phyloP scores from a whole-genome alignment of 805 yeast species.

The Starmera quercuum region DNA sequence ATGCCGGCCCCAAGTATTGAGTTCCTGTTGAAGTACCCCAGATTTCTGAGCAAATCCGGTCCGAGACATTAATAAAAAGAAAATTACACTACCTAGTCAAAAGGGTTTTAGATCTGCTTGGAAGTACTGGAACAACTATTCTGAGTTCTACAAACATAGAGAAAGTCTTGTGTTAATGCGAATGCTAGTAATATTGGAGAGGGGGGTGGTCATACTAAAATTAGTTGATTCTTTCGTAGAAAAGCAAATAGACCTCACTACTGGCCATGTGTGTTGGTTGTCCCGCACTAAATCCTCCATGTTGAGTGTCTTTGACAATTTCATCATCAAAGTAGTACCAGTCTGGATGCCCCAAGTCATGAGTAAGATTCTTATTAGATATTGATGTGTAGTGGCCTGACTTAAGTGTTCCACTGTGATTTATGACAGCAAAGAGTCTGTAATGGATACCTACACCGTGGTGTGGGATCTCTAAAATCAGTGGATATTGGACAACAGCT shows the following conservation, averaged over 20 bases:
- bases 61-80: too few relatives aligned
- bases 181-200: too few relatives aligned
- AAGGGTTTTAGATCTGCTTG: too few relatives aligned
- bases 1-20: too few relatives aligned
- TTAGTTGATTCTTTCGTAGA: slow-evolving; percentile 40
- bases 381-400: slow-evolving; percentile 75
- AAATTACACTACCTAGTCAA: too few relatives aligned
- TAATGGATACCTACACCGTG: slow-evolving; percentile 33
- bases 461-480: slow-evolving; percentile 40
- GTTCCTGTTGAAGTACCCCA: too few relatives aligned
- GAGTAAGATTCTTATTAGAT: slow-evolving; percentile 39
- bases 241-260: slow-evolving; percentile 60
- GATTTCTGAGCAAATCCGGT: too few relatives aligned
- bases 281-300: slow-evolving; percentile 36
- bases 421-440: slow-evolving; percentile 54
- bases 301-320: slow-evolving; percentile 36
- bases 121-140: too few relatives aligned
- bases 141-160: too few relatives aligned
- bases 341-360: slow-evolving; percentile 30
- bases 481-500: slow-evolving; percentile 47
- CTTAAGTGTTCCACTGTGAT: slow-evolving; percentile 61
- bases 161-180: too few relatives aligned
- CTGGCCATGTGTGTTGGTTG: slow-evolving; percentile 33
- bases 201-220: too few relatives aligned
- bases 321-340: slow-evolving; percentile 82